phyloP scores from a whole-genome alignment of 208 protist genomes.

The Wallacemonas sp. region DNA sequence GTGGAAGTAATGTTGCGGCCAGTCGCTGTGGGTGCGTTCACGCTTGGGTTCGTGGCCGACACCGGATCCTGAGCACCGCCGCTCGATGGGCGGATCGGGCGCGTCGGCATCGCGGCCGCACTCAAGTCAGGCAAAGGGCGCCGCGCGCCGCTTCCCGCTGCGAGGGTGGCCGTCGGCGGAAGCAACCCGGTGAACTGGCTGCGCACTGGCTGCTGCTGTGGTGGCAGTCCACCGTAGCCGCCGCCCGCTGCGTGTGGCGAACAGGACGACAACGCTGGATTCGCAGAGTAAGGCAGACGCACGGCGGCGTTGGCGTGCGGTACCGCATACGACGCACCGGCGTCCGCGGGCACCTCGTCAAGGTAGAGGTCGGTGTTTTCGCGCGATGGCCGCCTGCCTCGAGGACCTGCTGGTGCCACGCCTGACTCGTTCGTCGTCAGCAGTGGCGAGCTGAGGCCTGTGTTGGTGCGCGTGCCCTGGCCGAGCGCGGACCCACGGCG shows the following conservation, averaged over 20 bases:
- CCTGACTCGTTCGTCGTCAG: too few relatives aligned
- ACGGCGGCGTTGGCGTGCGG: constrained; percentile 5
- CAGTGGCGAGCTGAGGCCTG: too few relatives aligned
- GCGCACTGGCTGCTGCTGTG: not conserved
- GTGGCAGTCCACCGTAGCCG: too few relatives aligned
- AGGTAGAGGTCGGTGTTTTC: not conserved
- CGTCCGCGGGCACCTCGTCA: not conserved
- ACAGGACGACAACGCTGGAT: not conserved
- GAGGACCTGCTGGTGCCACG: not conserved
- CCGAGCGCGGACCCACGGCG: too few relatives aligned
- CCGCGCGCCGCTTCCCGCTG: not conserved
- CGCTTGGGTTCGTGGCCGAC: not conserved
- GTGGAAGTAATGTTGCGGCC: not conserved
- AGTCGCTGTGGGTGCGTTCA: not conserved
- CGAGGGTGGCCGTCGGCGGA: not conserved
- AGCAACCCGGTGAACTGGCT: constrained; percentile 1
- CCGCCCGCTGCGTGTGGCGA: too few relatives aligned
- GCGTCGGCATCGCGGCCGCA: not conserved
- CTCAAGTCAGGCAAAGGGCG: not conserved
- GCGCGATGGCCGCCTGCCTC: not conserved
- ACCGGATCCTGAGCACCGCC: too few relatives aligned
- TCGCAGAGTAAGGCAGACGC: not conserved
- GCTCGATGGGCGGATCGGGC: not conserved
- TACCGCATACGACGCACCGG: not conserved
- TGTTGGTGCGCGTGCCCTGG: too few relatives aligned